Evolutionary conservation across 1,284 basidiomycete species (phyloP).

Genomic region (Malassezia nana): DNA sequence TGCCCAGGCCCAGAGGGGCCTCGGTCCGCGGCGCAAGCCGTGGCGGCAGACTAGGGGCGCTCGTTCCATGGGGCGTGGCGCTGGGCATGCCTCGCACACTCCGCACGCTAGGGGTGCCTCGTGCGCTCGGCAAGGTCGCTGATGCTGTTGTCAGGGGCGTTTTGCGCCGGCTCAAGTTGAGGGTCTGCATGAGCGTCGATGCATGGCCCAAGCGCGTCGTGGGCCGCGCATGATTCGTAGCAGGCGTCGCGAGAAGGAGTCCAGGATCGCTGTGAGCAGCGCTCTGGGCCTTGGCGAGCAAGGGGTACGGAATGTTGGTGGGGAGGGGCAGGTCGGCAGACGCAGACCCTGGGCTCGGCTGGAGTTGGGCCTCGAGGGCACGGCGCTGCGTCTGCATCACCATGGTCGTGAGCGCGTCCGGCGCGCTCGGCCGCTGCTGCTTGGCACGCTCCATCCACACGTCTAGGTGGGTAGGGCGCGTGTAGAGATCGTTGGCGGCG

Average conservation of each 20-base stretch:
- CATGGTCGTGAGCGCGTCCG: neutral
- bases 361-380: neutral
- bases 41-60: too few relatives aligned
- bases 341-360: neutral
- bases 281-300: constrained; percentile 6
- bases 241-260: neutral
- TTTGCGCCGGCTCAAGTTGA: neutral
- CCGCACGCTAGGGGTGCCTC: too few relatives aligned
- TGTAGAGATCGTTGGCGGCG: constrained; percentile 5
- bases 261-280: constrained; percentile 3
- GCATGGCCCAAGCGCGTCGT: too few relatives aligned
- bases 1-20: constrained; percentile 3
- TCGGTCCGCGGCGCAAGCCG: neutral
- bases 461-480: constrained; percentile 6
- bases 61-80: too few relatives aligned
- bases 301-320: constrained; percentile 14
- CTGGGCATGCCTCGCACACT: too few relatives aligned
- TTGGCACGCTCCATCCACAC: constrained; percentile 8
- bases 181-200: neutral
- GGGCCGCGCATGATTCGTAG: neutral
- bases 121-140: too few relatives aligned
- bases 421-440: neutral
- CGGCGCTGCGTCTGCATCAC: constrained; percentile 1
- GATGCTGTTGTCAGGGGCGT: neutral
- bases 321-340: constrained; percentile 9